phyloP scores from a whole-genome alignment of 768 basidiomycete genomes.

The Hericium alpestre region DNA sequence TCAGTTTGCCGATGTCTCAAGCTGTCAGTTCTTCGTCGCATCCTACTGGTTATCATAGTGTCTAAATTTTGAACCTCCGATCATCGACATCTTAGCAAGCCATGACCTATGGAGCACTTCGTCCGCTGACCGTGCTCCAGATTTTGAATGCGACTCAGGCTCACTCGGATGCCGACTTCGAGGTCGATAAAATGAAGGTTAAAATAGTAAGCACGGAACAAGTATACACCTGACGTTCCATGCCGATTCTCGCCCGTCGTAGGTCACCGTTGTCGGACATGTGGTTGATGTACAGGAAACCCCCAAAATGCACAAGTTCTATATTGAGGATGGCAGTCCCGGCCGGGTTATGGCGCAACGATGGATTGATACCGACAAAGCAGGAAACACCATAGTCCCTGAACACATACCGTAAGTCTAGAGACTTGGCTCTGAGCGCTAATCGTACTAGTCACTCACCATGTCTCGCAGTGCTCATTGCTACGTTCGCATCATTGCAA shows the following conservation, averaged over 20 bases:
- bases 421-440: too few relatives aligned
- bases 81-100: too few relatives aligned
- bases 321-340: slow-evolving; percentile 29
- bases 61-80: too few relatives aligned
- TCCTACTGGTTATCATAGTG: too few relatives aligned
- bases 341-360: slow-evolving; percentile 8
- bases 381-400: background rate
- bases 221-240: background rate
- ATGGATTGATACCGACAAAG: background rate
- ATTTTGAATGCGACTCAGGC: slow-evolving; percentile 31
- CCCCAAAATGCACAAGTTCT: slow-evolving; percentile 5
- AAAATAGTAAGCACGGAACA: slow-evolving; percentile 20
- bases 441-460: too few relatives aligned
- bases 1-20: too few relatives aligned
- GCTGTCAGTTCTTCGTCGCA: too few relatives aligned
- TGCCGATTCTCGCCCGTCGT: background rate
- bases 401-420: background rate
- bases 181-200: slow-evolving; percentile 34
- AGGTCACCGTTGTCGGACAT: slow-evolving; percentile 45
- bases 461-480: background rate
- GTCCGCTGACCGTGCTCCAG: slow-evolving; percentile 50
- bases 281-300: slow-evolving; percentile 16
- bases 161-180: slow-evolving; percentile 32
- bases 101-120: slow-evolving; percentile 14
- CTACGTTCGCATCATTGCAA: slow-evolving; percentile 12